phyloP scores from a whole-genome alignment of 1,284 basidiomycete genomes.

The Sanghuangporus weigelae region DNA sequence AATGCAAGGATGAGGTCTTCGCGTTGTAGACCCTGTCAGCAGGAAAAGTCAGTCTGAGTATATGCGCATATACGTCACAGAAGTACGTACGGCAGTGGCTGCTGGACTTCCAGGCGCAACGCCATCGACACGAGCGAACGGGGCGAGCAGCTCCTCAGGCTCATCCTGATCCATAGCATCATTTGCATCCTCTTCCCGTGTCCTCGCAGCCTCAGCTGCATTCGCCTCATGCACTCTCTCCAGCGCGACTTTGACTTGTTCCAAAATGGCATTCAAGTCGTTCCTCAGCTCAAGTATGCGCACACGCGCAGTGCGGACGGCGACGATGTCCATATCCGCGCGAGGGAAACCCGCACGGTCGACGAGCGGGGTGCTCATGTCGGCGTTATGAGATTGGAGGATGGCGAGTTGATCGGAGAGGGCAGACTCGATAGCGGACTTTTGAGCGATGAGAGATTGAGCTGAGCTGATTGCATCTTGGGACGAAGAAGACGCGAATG shows the following conservation, averaged over 20 bases:
- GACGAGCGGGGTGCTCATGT: constrained; percentile 67
- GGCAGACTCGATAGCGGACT: constrained; percentile 60
- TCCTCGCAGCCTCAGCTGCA: background rate
- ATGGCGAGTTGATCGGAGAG: constrained; percentile 55
- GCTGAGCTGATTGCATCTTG: constrained; percentile 30
- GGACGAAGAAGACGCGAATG: background rate
- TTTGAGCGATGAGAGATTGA: constrained; percentile 52
- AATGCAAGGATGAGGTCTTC: constrained; percentile 75
- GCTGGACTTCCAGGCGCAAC: constrained; percentile 78
- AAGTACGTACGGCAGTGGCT: constrained; percentile 59
- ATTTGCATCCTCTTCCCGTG: constrained; percentile 12
- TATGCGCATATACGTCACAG: background rate
- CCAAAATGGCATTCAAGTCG: constrained; percentile 63
- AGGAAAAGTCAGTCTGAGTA: background rate
- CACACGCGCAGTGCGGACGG: constrained; percentile 69
- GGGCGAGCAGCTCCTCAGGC: constrained; percentile 24
- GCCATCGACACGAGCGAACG: constrained; percentile 76
- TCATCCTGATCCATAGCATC: constrained; percentile 21
- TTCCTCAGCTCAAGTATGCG: constrained; percentile 75
- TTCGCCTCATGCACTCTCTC: constrained; percentile 56
- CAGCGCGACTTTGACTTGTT: constrained; percentile 61
- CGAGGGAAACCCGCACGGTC: constrained; percentile 85
- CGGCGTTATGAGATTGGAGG: constrained; percentile 53
- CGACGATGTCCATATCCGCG: constrained; percentile 77
- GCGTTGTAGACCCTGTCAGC: constrained; percentile 55